These are phyloP conservation scores for Streptanthus diversifolius DNA, from an alignment of 345 rosid species.

Conservation along the genomic window DNA sequence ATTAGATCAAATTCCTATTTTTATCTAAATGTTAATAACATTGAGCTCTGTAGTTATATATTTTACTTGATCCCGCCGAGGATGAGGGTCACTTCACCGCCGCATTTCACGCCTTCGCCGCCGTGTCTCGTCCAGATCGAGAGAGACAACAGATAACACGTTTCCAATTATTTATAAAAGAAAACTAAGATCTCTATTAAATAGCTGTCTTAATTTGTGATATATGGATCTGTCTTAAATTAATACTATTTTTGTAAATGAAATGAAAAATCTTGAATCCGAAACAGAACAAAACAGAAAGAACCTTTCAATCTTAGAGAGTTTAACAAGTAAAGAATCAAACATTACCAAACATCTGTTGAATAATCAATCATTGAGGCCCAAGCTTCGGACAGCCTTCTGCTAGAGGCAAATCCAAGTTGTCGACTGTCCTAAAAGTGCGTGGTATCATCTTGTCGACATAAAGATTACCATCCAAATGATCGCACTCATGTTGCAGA, in stretches of 20 bases:
- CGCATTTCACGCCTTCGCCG: slow-evolving; percentile 12
- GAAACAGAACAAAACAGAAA: background rate
- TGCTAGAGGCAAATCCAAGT: slow-evolving; percentile 75
- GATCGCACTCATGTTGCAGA: slow-evolving; percentile 89
- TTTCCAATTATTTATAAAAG: background rate
- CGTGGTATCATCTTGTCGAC: slow-evolving; percentile 81
- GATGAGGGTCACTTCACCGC: slow-evolving; percentile 2
- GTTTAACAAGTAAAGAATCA: background rate
- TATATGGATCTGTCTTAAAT: background rate
- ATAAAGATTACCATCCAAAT: slow-evolving; percentile 77
- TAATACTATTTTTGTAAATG: background rate
- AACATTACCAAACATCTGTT: background rate
- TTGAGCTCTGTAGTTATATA: background rate
- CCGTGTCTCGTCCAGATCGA: slow-evolving; percentile 11
- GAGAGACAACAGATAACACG: slow-evolving; percentile 2
- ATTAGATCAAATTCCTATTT: background rate
- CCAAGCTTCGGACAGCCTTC: slow-evolving; percentile 82
- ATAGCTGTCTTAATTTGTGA: background rate
- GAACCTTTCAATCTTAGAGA: background rate
- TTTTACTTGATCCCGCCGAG: background rate
- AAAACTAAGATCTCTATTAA: background rate
- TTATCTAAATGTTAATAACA: background rate
- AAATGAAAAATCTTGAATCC: background rate
- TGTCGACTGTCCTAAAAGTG: slow-evolving; percentile 76
- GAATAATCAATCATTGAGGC: slow-evolving; percentile 16